Conservation (phyloP, 495 filamentous ascomycete species). For the Hyphodiscus hymeniophilus region DNA sequence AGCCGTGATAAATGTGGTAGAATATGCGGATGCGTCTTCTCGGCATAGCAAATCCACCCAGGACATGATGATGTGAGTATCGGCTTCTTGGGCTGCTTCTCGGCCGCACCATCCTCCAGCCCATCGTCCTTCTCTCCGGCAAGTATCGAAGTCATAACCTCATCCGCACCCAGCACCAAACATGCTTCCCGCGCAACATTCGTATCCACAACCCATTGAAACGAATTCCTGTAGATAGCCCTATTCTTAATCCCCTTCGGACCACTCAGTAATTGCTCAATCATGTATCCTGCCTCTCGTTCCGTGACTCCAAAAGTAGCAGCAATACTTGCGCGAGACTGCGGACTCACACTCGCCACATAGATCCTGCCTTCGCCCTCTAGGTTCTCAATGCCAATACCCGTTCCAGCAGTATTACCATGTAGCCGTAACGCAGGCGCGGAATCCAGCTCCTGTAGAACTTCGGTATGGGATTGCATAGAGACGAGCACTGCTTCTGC, state of each 20-base stretch:
- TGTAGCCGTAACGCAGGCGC: constrained; percentile 42
- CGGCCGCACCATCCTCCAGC: constrained; percentile 19
- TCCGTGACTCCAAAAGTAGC: constrained; percentile 69
- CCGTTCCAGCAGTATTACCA: constrained; percentile 15
- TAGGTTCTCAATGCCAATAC: constrained; percentile 14
- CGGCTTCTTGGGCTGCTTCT: constrained; percentile 48
- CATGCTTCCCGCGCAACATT: constrained; percentile 70
- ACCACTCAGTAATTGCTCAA: constrained; percentile 70
- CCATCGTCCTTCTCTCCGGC: constrained; percentile 2
- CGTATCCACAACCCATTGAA: constrained; percentile 83
- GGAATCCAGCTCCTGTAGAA: constrained; percentile 70
- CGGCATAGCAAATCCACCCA: constrained; percentile 97
- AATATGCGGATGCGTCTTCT: constrained; percentile 91
- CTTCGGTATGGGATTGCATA: constrained; percentile 85
- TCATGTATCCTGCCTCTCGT: constrained; percentile 67
- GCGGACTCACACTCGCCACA: constrained; percentile 85
- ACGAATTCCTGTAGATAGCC: constrained; percentile 64
- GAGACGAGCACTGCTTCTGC: constrained; percentile 92
- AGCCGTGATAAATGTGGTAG: constrained; percentile 84
- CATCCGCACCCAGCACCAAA: constrained; percentile 73
- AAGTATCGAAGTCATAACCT: constrained; percentile 41
- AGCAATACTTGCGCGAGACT: constrained; percentile 79
- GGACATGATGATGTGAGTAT: constrained; percentile 89
- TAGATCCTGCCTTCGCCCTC: constrained; percentile 56
- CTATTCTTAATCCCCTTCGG: constrained; percentile 56